Percentiles rank a stretch among this genome's conserved stretches.
These are phyloP conservation scores for Apodospora peruviana DNA, from an alignment of 495 filamentous ascomycete genomes.

Conservation along the genomic window DNA sequence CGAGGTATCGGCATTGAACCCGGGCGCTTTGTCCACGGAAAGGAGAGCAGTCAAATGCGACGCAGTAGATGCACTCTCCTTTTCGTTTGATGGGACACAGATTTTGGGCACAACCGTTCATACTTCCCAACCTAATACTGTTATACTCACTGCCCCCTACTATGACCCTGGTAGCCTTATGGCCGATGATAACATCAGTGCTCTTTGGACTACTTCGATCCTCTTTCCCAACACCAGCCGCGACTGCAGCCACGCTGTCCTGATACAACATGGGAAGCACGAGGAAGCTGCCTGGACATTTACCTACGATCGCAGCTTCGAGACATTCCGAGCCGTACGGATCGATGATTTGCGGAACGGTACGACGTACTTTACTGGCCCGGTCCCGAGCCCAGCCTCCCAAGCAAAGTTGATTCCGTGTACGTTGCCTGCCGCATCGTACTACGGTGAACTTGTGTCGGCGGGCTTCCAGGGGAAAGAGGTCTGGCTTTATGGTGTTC, in stretches of 20 bases:
- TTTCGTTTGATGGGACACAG: slow-evolving; percentile 79
- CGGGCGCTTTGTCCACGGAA: slow-evolving; percentile 57
- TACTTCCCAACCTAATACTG: slow-evolving; percentile 58
- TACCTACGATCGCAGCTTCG: slow-evolving; percentile 69
- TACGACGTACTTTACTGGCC: slow-evolving; percentile 76
- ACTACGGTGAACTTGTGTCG: slow-evolving; percentile 66
- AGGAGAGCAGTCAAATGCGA: slow-evolving; percentile 77
- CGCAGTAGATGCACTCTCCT: slow-evolving; percentile 69
- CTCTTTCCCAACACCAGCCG: slow-evolving; percentile 73
- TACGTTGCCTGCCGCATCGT: slow-evolving; percentile 63
- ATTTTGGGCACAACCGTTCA: slow-evolving; percentile 74
- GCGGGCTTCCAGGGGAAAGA: slow-evolving; percentile 68
- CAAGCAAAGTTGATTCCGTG: slow-evolving; percentile 51
- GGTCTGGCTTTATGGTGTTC: slow-evolving; percentile 77
- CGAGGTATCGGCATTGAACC: slow-evolving; percentile 72
- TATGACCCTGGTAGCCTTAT: slow-evolving; percentile 55
- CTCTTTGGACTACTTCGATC: slow-evolving; percentile 84
- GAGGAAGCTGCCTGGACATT: slow-evolving; percentile 74
- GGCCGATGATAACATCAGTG: slow-evolving; percentile 63
- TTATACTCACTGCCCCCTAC: slow-evolving; percentile 76
- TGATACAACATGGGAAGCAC: slow-evolving; percentile 63
- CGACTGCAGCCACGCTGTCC: slow-evolving; percentile 69
- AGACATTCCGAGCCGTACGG: slow-evolving; percentile 71
- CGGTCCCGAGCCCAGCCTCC: slow-evolving; percentile 41
- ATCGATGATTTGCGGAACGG: slow-evolving; percentile 70